Conservation (phyloP, 2,329 filamentous ascomycete species). For the Fonsecaea monophora region DNA sequence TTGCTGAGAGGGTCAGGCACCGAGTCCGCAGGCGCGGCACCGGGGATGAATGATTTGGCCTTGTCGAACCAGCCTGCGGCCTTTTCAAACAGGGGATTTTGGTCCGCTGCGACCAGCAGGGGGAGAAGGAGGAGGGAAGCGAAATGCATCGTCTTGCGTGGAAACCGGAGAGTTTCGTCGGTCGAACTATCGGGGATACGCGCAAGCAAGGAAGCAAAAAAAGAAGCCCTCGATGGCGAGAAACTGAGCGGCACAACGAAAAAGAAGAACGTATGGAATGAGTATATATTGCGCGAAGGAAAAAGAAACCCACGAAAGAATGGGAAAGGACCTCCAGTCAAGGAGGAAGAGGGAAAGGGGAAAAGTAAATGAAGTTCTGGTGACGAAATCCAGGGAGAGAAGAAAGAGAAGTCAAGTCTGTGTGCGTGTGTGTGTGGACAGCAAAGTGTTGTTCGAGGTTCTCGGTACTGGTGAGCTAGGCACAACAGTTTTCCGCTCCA, state of each 20-base stretch:
- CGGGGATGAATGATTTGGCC: slow-evolving; percentile 62
- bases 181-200: background rate
- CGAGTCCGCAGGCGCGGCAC: slow-evolving; percentile 39
- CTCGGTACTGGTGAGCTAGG: background rate
- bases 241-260: too few species aligned
- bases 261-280: too few species aligned
- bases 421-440: background rate
- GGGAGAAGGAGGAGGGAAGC: slow-evolving; percentile 54
- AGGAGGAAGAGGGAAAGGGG: background rate
- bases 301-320: background rate
- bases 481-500: background rate
- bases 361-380: background rate
- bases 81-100: slow-evolving; percentile 59
- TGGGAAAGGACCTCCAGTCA: background rate
- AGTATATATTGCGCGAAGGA: background rate
- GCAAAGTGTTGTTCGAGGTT: background rate
- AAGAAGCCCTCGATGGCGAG: background rate
- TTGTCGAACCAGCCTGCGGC: slow-evolving; percentile 57
- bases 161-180: background rate
- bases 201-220: background rate
- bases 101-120: slow-evolving; percentile 52
- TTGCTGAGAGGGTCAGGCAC: slow-evolving; percentile 37
- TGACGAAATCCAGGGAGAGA: background rate
- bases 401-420: background rate
- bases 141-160: slow-evolving; percentile 56